Percentiles rank a stretch among this genome's conserved stretches.
phyloP scores from a whole-genome alignment of 176 grass and related monocot species.

The Puya raimondii region DNA sequence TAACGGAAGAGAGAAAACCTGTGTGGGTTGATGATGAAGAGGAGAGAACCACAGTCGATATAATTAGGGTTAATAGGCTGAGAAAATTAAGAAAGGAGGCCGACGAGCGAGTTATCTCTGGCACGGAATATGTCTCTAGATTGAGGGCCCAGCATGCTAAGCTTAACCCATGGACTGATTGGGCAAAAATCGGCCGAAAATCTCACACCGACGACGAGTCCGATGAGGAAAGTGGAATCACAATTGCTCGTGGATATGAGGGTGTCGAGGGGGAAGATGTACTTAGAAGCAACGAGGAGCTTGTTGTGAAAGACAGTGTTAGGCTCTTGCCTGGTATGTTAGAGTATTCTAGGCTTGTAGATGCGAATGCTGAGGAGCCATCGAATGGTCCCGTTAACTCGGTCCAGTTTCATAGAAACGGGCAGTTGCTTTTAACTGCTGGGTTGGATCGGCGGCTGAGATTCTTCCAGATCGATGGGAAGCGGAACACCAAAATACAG shows the following conservation, averaged over 20 bases:
- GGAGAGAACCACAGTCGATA: slow-evolving; percentile 47
- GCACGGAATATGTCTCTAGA: slow-evolving; percentile 52
- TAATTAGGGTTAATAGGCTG: slow-evolving; percentile 47
- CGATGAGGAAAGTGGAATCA: slow-evolving; percentile 26
- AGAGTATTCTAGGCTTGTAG: slow-evolving; percentile 61
- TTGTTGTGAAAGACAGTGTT: slow-evolving; percentile 28
- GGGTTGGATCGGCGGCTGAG: slow-evolving; percentile 58
- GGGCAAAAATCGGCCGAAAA: slow-evolving; percentile 43
- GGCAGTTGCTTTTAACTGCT: slow-evolving; percentile 60
- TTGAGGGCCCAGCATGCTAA: slow-evolving; percentile 48
- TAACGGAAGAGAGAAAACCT: slow-evolving; percentile 33
- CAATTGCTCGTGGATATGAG: slow-evolving; percentile 13
- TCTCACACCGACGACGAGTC: slow-evolving; percentile 14
- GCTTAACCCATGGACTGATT: slow-evolving; percentile 54
- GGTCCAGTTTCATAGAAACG: slow-evolving; percentile 81
- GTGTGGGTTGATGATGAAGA: slow-evolving; percentile 69
- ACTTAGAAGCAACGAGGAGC: slow-evolving; percentile 25
- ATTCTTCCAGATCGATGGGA: slow-evolving; percentile 82
- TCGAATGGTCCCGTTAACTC: slow-evolving; percentile 60
- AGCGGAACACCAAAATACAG: slow-evolving; percentile 57
- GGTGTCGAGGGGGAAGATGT: slow-evolving; percentile 8
- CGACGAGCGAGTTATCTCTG: slow-evolving; percentile 47
- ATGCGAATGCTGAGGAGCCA: slow-evolving; percentile 58
- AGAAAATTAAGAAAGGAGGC: slow-evolving; percentile 61
- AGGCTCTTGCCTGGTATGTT: slow-evolving; percentile 68